Base-by-base conservation (phyloP, 495 filamentous ascomycete species). In the Chaetomium tenue region DNA sequence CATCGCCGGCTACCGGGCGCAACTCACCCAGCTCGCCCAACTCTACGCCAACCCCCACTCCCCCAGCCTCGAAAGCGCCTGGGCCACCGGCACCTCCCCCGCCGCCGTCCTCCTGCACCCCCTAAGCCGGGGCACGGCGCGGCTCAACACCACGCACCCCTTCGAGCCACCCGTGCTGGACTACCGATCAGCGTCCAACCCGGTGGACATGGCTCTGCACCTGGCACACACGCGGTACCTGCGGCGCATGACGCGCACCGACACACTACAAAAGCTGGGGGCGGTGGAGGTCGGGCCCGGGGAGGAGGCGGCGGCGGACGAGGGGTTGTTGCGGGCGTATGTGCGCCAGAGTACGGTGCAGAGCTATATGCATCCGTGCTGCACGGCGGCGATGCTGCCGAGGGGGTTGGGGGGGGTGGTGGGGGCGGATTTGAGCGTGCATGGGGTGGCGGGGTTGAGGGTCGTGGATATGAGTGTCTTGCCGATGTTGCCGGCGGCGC, bases 341-440 rank as follows among this genome's bases (percentile, higher is more conserved):
- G 37, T 70, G 26, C 59, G 63, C 37, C 30, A 61, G 37, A 28
- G 26, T 15, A 61, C 39, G 12, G 28, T 63, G 3, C 23, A 68
- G 25, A 60, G 51, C 22, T 72, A 66, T 33, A 42, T 59, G 60
- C 70, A 72, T 52, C 70, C 70, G 9, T 72, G 68, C 57, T 81
- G 83, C 37, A 86, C 84, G 1, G 78, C 79, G 48, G 79, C 81
- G 1, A 84, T 85, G 83, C 69, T 86, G 71, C 84, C 84, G 0
- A 73, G 72, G 46, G 73, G 76, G 42, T 68, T 78, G 1, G 83
- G 84, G 16, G 85, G 85, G 6, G 77, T 81, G 2, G 78, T 81
- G 16, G 74, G 74, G 26, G 46, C 70, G 52, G 68, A 67, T 25
- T 63, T 80, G 15, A 72, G 68, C 60, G 78, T 81, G 2, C 78